Evolutionary conservation across 2,329 filamentous ascomycete genomes (phyloP), one percentile per base, ranked within the genome.

Genomic region (Exophiala viscosa): DNA sequence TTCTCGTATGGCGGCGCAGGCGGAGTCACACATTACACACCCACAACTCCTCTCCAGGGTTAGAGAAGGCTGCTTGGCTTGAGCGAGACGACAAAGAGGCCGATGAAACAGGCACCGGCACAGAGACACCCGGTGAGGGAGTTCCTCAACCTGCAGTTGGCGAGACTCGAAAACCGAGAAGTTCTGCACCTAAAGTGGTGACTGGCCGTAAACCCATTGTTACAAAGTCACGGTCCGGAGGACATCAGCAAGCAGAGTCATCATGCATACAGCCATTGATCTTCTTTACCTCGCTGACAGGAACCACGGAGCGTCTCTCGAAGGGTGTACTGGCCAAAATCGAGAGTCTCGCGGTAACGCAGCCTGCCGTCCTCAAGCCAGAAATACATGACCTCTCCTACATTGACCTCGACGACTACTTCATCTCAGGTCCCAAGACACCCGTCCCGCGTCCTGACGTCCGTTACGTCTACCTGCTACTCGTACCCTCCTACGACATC

Each of bases 401-500:
- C 56, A 80, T 95, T 48, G 92, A 97, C 63, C 88, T 92, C 63
- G 92, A 99, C 64, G 90, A 96, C 65, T 96, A 87, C 70, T 97
- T 97, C 66, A 83, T 95, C 52, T 81, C 79, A 2, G 81, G 84
- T 1, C 90, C 91, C 0, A 58, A 59, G 35, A 44, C 48, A 3
- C 45, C 46, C 18, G 42, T 14, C 5, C 23, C 52, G 4, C 33
- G 6, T 23, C 11, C 50, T n/a, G n/a, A 70, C 70, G 11, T 64
- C 66, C 5, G 66, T 66, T 17, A 71, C 62, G 85, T 96, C 62
- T 99, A 97, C 70, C 76, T 95, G 35, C 78, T 97, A 49, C 73
- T 97, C 34, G 71, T 96, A 3, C 93, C 92, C 0, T 91, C 88
- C 58, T 97, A 96, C 75, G 95, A 97, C 66, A 96, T 96, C 64